Evolutionary conservation across 306 rosid species (phyloP).

Genomic region (Vicia villosa): DNA sequence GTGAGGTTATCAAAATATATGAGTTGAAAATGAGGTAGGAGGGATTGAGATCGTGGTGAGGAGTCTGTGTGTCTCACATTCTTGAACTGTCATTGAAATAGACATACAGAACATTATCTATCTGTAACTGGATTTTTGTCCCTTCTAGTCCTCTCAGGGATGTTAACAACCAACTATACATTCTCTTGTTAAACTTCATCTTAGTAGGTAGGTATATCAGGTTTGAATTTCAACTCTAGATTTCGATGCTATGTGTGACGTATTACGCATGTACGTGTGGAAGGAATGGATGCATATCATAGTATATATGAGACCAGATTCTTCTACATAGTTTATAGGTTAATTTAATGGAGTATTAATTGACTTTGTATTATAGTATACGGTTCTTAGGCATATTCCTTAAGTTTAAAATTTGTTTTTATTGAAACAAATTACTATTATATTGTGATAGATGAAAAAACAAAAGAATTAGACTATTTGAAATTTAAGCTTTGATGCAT

Average conservation of each 20-base stretch:
- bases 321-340: neutral
- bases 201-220: neutral
- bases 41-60: constrained; percentile 41
- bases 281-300: neutral
- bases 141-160: neutral
- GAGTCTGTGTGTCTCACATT: constrained; percentile 9
- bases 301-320: neutral
- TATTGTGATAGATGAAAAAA: too few species aligned
- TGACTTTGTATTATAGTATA: too few species aligned
- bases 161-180: constrained; percentile 19
- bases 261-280: neutral
- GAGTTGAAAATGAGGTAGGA: constrained; percentile 23
- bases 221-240: neutral
- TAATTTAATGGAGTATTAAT: too few species aligned
- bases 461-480: too few species aligned
- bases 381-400: too few species aligned
- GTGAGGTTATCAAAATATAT: neutral
- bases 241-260: neutral
- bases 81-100: constrained; percentile 5
- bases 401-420: too few species aligned
- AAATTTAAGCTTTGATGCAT: too few species aligned
- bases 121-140: constrained; percentile 36
- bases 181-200: constrained; percentile 26
- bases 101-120: neutral
- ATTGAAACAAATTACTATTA: too few species aligned